A percentile compares a stretch with the other conserved stretches of the same genome.
Conservation (phyloP, 2,329 filamentous ascomycete genomes). For the Botrytis galanthina region DNA sequence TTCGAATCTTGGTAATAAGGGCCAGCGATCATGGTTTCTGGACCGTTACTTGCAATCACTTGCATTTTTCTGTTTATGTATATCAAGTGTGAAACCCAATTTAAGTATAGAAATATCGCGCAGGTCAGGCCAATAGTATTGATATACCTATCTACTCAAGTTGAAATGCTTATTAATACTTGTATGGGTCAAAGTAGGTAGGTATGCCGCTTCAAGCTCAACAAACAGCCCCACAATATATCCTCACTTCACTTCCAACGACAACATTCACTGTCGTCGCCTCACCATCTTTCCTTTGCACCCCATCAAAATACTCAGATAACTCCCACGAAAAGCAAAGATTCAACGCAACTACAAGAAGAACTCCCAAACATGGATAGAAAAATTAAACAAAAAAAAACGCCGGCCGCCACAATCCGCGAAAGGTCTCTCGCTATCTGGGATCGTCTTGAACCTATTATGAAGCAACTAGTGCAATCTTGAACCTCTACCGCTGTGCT, state of each 20-base stretch:
- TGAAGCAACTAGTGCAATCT: neutral
- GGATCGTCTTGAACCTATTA: slow-evolving; percentile 13
- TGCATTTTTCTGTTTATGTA: neutral
- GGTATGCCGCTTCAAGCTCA: neutral
- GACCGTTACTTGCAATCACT: neutral
- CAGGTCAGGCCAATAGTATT: neutral
- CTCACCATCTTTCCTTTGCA: neutral
- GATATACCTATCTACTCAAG: neutral
- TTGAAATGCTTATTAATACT: neutral
- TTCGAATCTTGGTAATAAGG: neutral
- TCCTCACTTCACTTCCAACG: slow-evolving; percentile 1
- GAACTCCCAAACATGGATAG: neutral
- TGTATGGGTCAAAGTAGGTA: neutral
- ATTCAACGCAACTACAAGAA: neutral
- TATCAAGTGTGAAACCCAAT: neutral
- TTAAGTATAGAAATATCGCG: neutral
- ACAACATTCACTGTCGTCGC: neutral
- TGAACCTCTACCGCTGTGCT: slow-evolving; percentile 15
- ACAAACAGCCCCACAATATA: neutral
- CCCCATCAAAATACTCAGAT: neutral
- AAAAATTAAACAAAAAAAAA: neutral
- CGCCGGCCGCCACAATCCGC: slow-evolving; percentile 10
- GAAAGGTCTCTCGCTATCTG: slow-evolving; percentile 18
- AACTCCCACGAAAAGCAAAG: neutral
- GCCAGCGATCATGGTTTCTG: neutral